A percentile compares a stretch with the other conserved stretches of the same genome.
Evolutionary conservation across 495 filamentous ascomycete genomes (phyloP).

Genomic region (Glonium stellatum): DNA sequence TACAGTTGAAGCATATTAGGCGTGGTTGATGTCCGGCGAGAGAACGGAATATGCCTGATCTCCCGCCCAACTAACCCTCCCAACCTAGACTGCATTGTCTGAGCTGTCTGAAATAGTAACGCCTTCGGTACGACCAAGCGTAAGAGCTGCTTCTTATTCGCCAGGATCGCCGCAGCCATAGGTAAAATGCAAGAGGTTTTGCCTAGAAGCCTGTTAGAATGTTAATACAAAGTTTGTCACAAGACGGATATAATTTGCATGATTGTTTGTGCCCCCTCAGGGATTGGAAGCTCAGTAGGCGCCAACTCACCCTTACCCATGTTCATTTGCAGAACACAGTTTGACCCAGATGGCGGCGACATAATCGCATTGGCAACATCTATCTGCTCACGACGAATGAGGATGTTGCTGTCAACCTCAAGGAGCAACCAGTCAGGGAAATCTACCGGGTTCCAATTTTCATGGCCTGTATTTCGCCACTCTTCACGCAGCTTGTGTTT

Average conservation of each 20-base stretch:
- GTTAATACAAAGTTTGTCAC: neutral
- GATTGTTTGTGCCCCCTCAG: neutral
- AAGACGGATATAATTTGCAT: neutral
- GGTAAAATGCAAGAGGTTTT: conserved; percentile 50
- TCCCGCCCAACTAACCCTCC: conserved; percentile 43
- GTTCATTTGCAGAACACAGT: conserved; percentile 51
- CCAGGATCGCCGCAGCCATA: conserved; percentile 46
- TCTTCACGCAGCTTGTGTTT: conserved; percentile 16
- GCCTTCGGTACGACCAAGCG: conserved; percentile 48
- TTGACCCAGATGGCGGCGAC: conserved; percentile 37
- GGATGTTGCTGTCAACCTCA: conserved; percentile 50
- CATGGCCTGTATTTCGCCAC: conserved; percentile 37
- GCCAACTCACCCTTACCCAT: conserved; percentile 39
- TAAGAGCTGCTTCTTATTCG: conserved; percentile 40
- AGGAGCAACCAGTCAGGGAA: conserved; percentile 50
- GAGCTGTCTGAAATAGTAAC: conserved; percentile 45
- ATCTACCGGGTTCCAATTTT: conserved; percentile 44
- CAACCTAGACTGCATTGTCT: conserved; percentile 43
- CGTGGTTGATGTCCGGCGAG: conserved; percentile 39
- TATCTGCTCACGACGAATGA: conserved; percentile 47
- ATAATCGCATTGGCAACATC: conserved; percentile 48
- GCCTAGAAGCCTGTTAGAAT: neutral
- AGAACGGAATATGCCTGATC: conserved; percentile 46
- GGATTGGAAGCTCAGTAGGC: neutral
- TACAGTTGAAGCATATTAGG: conserved; percentile 34